Base-by-base conservation (phyloP, 495 filamentous ascomycete species). In the Oleoguttula mirabilis region DNA sequence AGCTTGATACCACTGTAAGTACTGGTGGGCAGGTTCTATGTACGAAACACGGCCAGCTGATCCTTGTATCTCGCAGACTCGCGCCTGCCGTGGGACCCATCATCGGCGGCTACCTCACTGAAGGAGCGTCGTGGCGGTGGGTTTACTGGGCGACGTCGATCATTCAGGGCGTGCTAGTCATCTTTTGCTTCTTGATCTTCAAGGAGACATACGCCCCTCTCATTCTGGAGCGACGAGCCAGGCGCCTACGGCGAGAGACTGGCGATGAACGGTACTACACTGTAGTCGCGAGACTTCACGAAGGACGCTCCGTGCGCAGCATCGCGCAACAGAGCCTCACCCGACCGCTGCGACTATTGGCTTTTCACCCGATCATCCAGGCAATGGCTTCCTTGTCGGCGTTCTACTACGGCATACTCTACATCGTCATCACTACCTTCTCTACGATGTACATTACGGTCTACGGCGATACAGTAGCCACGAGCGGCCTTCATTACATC, bases 71-170 rank as follows among this genome's bases (percentile, higher is more conserved):
- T 41, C n/a, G 22, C 36, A n/a, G n/a, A n/a, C 25, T 28, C n/a
- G 25, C 7, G 25, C 7, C n/a, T 7, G 25, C 42, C 2, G 42
- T 41, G 21, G 48, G 44, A 20, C 44, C 44, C 4, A 40, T 47
- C 21, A 41, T 47, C 23, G 55, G 48, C 27, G 52, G 55, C n/a
- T 57, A 51, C 34, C 50, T 57, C 27, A 47, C 38, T 4, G 42
- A 12, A 10, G 16, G 34, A 2, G 33, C 55, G 10, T 49, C 52
- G 0, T 57, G 55, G 55, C 39, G 55, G 11, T 57, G 55, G 52
- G 51, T 53, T 27, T 55, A 55, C 32, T 57, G 51, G 51, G 42
- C 45, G 0, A 55, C 50, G 1, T 45, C 52, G n/a, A 45, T 48
- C n/a, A 45, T 52, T 20, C 36, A 45, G 19, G 25, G 19, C 20